phyloP scores from a whole-genome alignment of 1,139 yeast genomes.

The Debaryomyces udenii region DNA sequence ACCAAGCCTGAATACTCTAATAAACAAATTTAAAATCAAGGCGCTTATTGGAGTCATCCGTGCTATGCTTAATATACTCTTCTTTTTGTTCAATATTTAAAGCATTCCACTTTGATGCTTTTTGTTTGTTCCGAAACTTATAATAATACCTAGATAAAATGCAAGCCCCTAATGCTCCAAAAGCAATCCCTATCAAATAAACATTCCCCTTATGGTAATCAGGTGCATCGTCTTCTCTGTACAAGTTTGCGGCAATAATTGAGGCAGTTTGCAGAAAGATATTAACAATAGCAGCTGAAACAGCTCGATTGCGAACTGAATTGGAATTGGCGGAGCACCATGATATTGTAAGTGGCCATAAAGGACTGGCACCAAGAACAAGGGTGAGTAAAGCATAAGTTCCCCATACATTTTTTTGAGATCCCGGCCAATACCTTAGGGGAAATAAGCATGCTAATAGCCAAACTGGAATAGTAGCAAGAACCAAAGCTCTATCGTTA shows the following conservation, averaged over 20 bases:
- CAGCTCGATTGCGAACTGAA: conserved; percentile 58
- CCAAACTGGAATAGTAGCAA: conserved; percentile 37
- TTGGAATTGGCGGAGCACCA: conserved; percentile 62
- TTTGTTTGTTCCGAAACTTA: conserved; percentile 25
- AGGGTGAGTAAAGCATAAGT: conserved; percentile 54
- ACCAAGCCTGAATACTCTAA: not conserved
- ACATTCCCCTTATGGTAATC: conserved; percentile 54
- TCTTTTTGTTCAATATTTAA: conserved; percentile 48
- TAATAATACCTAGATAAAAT: conserved; percentile 40
- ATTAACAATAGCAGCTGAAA: conserved; percentile 60
- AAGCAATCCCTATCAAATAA: conserved; percentile 12
- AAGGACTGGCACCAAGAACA: conserved; percentile 44
- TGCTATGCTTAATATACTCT: conserved; percentile 41
- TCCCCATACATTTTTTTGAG: conserved; percentile 52
- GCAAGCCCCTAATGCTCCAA: conserved; percentile 13
- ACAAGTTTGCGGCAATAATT: conserved; percentile 53
- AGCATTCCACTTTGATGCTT: conserved; percentile 43
- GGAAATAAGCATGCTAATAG: conserved; percentile 42
- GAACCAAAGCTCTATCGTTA: conserved; percentile 36
- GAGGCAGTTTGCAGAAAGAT: conserved; percentile 57
- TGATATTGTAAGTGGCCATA: conserved; percentile 40
- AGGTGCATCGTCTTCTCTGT: conserved; percentile 57
- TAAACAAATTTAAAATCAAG: conserved; percentile 46
- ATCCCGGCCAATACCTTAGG: conserved; percentile 54
- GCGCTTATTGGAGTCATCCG: conserved; percentile 54